These are phyloP conservation scores for Syzygium aqueum DNA, from an alignment of 345 rosid species.

Conservation along the genomic window DNA sequence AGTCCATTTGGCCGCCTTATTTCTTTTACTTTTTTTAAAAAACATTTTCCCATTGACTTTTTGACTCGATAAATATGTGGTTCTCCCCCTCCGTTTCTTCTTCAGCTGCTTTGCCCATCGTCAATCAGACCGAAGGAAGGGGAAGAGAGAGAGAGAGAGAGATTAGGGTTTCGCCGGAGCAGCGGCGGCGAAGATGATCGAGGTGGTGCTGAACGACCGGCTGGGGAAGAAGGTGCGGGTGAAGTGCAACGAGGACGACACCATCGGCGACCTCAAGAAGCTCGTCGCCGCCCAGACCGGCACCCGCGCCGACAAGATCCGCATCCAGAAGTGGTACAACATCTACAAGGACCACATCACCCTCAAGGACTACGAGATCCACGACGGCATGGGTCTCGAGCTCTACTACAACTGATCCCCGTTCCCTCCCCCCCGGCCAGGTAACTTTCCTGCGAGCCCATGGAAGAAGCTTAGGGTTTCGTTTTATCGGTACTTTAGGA, in stretches of 20 bases:
- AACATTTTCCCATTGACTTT: neutral
- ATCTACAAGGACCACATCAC: slow-evolving; percentile 70
- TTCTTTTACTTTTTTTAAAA: neutral
- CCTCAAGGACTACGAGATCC: slow-evolving; percentile 70
- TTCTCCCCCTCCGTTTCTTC: rapidly evolving
- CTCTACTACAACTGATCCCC: slow-evolving; percentile 47
- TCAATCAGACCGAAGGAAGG: neutral
- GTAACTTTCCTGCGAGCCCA: neutral
- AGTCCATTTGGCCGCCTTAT: neutral
- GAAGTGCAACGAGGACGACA: slow-evolving; percentile 75
- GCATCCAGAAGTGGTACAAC: slow-evolving; percentile 57
- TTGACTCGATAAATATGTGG: neutral
- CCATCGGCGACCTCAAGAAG: slow-evolving; percentile 78
- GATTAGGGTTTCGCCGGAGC: neutral
- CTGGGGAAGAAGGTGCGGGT: slow-evolving; percentile 73
- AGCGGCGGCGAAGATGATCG: slow-evolving; percentile 36
- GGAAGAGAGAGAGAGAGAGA: neutral
- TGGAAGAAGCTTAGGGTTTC: neutral
- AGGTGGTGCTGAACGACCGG: slow-evolving; percentile 69
- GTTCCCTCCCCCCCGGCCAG: neutral
- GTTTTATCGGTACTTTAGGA: neutral
- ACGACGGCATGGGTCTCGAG: slow-evolving; percentile 78
- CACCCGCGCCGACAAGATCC: slow-evolving; percentile 33
- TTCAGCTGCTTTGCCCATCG: neutral
- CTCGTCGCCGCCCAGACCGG: slow-evolving; percentile 77